Conservation (phyloP, 1,139 yeast genomes). For the Yamadazyma dushanensis region DNA sequence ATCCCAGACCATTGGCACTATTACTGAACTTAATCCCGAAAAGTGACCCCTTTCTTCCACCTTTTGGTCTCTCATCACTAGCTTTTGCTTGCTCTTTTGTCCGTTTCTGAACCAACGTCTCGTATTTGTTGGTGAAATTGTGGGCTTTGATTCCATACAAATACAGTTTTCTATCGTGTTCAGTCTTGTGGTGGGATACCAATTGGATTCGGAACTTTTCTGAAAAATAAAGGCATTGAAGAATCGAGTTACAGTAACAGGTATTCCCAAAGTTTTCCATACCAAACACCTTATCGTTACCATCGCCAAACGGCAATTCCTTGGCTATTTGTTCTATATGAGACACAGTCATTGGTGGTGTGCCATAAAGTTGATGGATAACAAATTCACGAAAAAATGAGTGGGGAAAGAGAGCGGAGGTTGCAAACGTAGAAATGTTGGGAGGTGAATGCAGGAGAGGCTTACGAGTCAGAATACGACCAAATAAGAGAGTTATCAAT, state of each 20-base stretch:
- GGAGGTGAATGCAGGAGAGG: too few relatives aligned
- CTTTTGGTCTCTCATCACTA: constrained; percentile 29
- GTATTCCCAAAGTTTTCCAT: constrained; percentile 95
- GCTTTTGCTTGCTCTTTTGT: constrained; percentile 36
- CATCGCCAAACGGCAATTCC: constrained; percentile 55
- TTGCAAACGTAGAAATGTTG: neutral
- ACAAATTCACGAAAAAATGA: neutral
- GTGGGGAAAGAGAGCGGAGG: neutral
- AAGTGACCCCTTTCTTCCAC: constrained; percentile 37
- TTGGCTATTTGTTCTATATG: constrained; percentile 8
- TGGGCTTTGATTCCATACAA: constrained; percentile 48
- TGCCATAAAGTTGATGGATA: too few relatives aligned
- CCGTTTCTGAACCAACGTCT: constrained; percentile 38
- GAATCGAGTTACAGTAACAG: constrained; percentile 89
- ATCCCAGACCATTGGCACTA: constrained; percentile 2
- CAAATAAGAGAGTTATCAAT: too few relatives aligned
- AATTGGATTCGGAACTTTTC: constrained; percentile 65
- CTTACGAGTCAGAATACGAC: too few relatives aligned
- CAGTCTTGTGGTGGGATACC: constrained; percentile 29
- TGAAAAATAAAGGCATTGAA: constrained; percentile 83
- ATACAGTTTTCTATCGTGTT: constrained; percentile 38
- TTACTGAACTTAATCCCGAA: constrained; percentile 42
- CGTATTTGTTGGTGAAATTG: constrained; percentile 46
- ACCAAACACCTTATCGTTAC: constrained; percentile 76
- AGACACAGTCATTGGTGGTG: constrained; percentile 6